Conservation (phyloP, 208 protist species). For the Trypanosoma avium region DNA sequence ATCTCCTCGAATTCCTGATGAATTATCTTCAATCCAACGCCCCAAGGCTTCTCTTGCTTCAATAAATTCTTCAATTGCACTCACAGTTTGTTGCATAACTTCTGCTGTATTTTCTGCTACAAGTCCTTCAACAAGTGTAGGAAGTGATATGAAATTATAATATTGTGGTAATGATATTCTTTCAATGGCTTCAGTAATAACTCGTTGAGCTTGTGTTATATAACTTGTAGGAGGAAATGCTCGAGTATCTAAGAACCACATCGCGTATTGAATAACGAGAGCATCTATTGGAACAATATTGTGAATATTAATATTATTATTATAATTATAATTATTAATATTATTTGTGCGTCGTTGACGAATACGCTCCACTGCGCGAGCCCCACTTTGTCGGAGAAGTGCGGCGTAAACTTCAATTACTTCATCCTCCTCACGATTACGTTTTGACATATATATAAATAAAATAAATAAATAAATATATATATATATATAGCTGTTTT, state of each 20-base stretch:
- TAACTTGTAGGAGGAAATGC: constrained; percentile 53
- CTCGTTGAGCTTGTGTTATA: constrained; percentile 62
- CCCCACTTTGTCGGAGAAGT: constrained; percentile 68
- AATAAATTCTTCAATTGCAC: constrained; percentile 73
- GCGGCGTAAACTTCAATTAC: constrained; percentile 62
- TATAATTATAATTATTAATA: too few species aligned
- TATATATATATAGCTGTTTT: not conserved
- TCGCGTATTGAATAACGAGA: constrained; percentile 69
- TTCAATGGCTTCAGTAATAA: constrained; percentile 63
- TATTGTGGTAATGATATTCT: constrained; percentile 58
- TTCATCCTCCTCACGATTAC: constrained; percentile 55
- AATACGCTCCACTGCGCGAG: constrained; percentile 72
- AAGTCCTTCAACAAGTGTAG: constrained; percentile 70
- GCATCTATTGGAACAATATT: constrained; percentile 74
- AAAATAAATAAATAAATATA: not conserved
- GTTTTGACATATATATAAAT: constrained; percentile 38
- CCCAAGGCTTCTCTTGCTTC: constrained; percentile 51
- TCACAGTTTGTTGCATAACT: constrained; percentile 59
- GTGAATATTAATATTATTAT: too few species aligned
- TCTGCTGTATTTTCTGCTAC: constrained; percentile 74
- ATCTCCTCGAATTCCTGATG: too few species aligned
- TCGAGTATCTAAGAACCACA: constrained; percentile 63
- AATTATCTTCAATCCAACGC: constrained; percentile 33
- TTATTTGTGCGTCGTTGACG: constrained; percentile 36
- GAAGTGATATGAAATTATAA: constrained; percentile 41